Evolutionary conservation across 805 yeast species (phyloP), one percentile per base, ranked within the genome.

Genomic region (Candida loeiensis): DNA sequence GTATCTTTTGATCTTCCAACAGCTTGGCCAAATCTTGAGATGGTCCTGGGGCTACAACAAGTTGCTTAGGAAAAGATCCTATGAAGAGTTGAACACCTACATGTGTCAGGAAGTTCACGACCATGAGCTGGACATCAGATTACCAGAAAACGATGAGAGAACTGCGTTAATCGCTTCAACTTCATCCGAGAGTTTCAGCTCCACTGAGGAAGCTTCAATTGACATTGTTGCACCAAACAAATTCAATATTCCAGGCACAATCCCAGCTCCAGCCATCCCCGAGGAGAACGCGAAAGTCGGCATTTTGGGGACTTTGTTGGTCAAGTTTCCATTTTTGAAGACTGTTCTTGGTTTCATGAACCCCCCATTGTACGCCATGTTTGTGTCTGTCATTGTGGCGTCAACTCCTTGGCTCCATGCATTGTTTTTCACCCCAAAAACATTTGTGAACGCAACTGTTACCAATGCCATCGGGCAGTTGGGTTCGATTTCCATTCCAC

Each of bases 31-130:
- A 59, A 79, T 85, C 50, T 63, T 85, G 43, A 74, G 93, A 57
- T 85, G 95, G 93, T 79, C 87, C 21, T 85, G 93, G 91, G 95
- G 95, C 39, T 85, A 79, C 58, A 85, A 85, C 55, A 80, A 76
- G 24, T 66, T 85, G 44, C 63, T 85, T 55, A 73, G 77, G 49
- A 78, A 73, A 49, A 70, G 77, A 43, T 62, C 74, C 0, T 51
- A 52, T 20, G 62, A 58, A 25, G 73, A 67, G 45, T 55, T 63
- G 45, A 60, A 52, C 43, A 30, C 56, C 36, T 54, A 53, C 25
- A 38, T 24, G 24, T 41, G 45, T 20, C 26, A 19, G 5, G 24
- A 26, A 6, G 34, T 38, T 33, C 40, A 33, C 20, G 35, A 37
- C 19, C 40, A 40, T 15, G 42, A 42, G n/a, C 34, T 25, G 7